A percentile compares a stretch with the other conserved stretches of the same genome.
These are phyloP conservation scores for Histomonas meleagridis DNA, from an alignment of 208 protist genomes.

Conservation along the genomic window DNA sequence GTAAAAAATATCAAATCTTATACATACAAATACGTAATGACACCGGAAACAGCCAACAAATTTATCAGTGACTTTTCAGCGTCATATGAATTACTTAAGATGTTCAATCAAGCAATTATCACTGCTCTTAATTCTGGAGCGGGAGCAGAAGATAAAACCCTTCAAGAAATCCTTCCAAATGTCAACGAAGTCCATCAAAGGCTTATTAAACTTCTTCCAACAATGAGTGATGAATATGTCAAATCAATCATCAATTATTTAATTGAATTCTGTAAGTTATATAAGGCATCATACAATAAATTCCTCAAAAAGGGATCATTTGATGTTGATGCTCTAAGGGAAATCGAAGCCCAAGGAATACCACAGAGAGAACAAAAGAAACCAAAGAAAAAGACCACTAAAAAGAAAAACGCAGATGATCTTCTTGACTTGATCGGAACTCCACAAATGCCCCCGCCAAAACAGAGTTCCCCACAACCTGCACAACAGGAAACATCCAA, in stretches of 20 bases:
- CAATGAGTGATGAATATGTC: not conserved
- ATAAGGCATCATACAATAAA: not conserved
- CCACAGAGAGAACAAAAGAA: no score
- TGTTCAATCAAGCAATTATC: not conserved
- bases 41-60: not conserved
- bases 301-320: not conserved
- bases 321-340: not conserved
- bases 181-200: not conserved
- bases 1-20: not conserved
- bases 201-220: not conserved
- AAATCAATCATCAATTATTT: not conserved
- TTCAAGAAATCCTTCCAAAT: not conserved
- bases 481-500: no score
- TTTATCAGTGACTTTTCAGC: not conserved
- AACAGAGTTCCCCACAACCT: no score
- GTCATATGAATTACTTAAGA: not conserved
- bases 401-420: no score
- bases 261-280: not conserved
- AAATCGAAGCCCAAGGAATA: not conserved
- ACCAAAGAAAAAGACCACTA: no score
- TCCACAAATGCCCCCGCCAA: no score
- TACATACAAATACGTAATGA: not conserved
- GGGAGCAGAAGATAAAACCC: not conserved
- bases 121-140: not conserved
- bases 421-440: no score